phyloP scores from a whole-genome alignment of 768 basidiomycete genomes.

The Panus rudis region DNA sequence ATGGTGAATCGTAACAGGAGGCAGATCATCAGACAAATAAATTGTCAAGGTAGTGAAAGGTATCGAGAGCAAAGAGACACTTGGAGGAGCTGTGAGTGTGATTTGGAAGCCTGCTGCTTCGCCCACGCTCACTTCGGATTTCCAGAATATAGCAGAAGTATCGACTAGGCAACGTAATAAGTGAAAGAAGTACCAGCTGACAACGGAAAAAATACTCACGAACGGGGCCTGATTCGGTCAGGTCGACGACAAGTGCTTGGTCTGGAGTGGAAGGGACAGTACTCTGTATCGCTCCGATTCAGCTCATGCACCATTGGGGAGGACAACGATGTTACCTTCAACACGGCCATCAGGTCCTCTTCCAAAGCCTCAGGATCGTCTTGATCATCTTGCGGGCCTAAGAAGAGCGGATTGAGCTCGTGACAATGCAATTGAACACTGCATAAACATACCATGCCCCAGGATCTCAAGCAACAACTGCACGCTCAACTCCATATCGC shows the following conservation, averaged over 20 bases:
- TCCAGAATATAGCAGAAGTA: conserved; percentile 66
- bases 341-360: conserved; percentile 65
- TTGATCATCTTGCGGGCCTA: conserved; percentile 18
- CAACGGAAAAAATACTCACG: conserved; percentile 35
- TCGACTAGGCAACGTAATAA: conserved; percentile 42
- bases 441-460: conserved; percentile 50
- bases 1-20: conserved; percentile 49
- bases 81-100: conserved; percentile 44
- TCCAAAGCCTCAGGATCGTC: conserved; percentile 49
- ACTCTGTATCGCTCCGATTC: conserved; percentile 38
- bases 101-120: conserved; percentile 72
- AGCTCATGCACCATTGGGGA: no score
- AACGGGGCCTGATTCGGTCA: conserved; percentile 55
- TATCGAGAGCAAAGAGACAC: conserved; percentile 45
- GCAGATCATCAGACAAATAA: conserved; percentile 43
- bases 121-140: conserved; percentile 49
- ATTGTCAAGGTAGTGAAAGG: conserved; percentile 57
- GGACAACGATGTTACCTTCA: conserved; percentile 56
- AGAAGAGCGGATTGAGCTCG: neutral
- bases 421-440: neutral
- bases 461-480: conserved; percentile 80
- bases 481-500: conserved; percentile 70
- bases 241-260: conserved; percentile 51
- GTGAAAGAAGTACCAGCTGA: conserved; percentile 5
- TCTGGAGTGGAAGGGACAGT: conserved; percentile 59